Conservation (phyloP, 345 rosid species). For the Barbarea vulgaris region DNA sequence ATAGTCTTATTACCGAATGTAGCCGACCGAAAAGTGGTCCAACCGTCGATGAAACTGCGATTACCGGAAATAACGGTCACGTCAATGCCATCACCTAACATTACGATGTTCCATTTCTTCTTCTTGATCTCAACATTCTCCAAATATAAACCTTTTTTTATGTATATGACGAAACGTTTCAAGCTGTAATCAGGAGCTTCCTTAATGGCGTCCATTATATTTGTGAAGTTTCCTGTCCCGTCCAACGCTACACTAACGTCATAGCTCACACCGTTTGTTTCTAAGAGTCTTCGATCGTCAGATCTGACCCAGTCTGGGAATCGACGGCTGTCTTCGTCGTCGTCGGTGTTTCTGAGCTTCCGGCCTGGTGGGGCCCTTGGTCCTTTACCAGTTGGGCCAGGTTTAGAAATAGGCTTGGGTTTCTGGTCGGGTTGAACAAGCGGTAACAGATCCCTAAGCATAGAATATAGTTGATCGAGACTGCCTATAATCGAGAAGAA, state of each 20-base stretch:
- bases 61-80: constrained; percentile 67
- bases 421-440: constrained; percentile 48
- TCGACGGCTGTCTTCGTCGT: constrained; percentile 6
- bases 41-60: constrained; percentile 66
- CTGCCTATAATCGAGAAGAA: constrained; percentile 38
- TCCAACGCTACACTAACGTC: constrained; percentile 68
- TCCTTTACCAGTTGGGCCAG: constrained; percentile 30
- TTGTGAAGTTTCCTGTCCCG: constrained; percentile 73
- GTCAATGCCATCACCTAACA: constrained; percentile 80
- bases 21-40: constrained; percentile 93
- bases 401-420: constrained; percentile 28
- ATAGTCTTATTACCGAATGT: constrained; percentile 64
- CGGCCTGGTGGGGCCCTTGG: constrained; percentile 38
- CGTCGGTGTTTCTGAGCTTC: constrained; percentile 15
- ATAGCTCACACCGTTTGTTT: constrained; percentile 44
- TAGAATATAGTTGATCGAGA: constrained; percentile 61
- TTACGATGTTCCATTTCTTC: constrained; percentile 79
- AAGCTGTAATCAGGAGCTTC: constrained; percentile 73
- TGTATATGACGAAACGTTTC: constrained; percentile 53
- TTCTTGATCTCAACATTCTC: constrained; percentile 87
- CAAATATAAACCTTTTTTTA: constrained; percentile 65
- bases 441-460: constrained; percentile 57
- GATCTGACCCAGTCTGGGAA: constrained; percentile 67
- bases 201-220: constrained; percentile 60
- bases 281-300: constrained; percentile 53